phyloP scores from a whole-genome alignment of 176 grass and related monocot species.

The Zoysia pacifica region DNA sequence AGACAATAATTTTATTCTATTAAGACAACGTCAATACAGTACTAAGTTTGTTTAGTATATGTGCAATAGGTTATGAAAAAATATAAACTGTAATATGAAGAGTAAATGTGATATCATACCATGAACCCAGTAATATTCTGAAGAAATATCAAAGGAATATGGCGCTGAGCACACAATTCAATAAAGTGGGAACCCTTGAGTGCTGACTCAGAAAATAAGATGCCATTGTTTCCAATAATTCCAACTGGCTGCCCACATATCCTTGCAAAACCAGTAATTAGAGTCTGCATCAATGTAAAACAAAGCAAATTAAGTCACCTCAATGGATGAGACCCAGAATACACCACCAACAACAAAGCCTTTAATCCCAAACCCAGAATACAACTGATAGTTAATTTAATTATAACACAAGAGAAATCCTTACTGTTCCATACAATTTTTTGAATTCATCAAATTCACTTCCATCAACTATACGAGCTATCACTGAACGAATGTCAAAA shows the following conservation, averaged over 20 bases:
- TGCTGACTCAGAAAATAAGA: slow-evolving; percentile 95
- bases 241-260: slow-evolving; percentile 90
- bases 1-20: slow-evolving; percentile 5
- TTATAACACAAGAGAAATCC: slow-evolving; percentile 37
- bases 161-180: slow-evolving; percentile 89
- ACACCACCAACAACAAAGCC: background rate
- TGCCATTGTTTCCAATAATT: slow-evolving; percentile 97
- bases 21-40: background rate
- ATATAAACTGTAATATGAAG: slow-evolving; percentile 12
- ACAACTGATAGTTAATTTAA: slow-evolving; percentile 1
- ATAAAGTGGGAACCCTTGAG: slow-evolving; percentile 95
- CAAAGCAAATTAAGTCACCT: slow-evolving; percentile 11
- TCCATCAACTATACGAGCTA: slow-evolving; percentile 82
- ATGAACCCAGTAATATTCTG: slow-evolving; percentile 99
- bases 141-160: slow-evolving; percentile 99
- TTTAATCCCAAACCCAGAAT: background rate
- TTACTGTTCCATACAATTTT: slow-evolving; percentile 94
- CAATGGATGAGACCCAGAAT: slow-evolving; percentile 22
- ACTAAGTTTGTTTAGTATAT: background rate
- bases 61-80: background rate
- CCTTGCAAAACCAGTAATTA: slow-evolving; percentile 94
- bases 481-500: slow-evolving; percentile 85
- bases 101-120: slow-evolving; percentile 49
- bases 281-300: slow-evolving; percentile 59
- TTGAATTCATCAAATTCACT: slow-evolving; percentile 99